Conservation (phyloP, 345 rosid species). For the Draba incana region DNA sequence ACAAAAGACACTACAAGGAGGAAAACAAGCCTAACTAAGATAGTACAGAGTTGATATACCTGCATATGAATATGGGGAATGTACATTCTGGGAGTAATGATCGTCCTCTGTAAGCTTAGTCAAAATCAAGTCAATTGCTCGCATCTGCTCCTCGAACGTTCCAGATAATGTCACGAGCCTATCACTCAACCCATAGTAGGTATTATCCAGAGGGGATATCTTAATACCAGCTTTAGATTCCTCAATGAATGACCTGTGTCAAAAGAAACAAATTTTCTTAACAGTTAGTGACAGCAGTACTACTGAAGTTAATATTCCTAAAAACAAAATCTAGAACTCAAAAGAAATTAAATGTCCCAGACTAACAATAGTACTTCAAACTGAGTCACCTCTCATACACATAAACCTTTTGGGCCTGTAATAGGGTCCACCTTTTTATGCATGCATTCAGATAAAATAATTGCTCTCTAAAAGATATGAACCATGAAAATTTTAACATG, state of each 20-base stretch:
- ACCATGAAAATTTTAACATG: background rate
- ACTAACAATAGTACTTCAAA: constrained; percentile 9
- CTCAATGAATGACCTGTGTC: constrained; percentile 88
- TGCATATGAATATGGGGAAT: constrained; percentile 88
- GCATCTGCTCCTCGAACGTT: constrained; percentile 87
- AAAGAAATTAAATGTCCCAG: background rate
- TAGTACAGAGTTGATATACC: constrained; percentile 53
- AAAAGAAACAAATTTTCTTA: constrained; percentile 7
- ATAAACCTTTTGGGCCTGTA: constrained; percentile 2
- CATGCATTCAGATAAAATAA: constrained; percentile 21
- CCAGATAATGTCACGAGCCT: constrained; percentile 92
- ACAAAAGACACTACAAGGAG: constrained; percentile 24
- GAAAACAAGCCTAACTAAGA: constrained; percentile 18
- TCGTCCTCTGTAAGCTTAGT: constrained; percentile 85
- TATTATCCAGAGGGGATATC: constrained; percentile 89
- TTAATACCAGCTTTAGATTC: constrained; percentile 95
- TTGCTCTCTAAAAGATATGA: background rate
- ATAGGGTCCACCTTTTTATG: background rate
- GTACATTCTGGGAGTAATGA: constrained; percentile 79
- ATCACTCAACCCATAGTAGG: constrained; percentile 86
- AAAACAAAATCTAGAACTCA: constrained; percentile 2
- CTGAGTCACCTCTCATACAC: constrained; percentile 2
- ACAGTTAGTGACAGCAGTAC: background rate
- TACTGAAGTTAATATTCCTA: constrained; percentile 21
- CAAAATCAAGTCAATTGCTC: constrained; percentile 83